Conservation (phyloP, 495 filamentous ascomycete species). For the Daldinia concentrica region DNA sequence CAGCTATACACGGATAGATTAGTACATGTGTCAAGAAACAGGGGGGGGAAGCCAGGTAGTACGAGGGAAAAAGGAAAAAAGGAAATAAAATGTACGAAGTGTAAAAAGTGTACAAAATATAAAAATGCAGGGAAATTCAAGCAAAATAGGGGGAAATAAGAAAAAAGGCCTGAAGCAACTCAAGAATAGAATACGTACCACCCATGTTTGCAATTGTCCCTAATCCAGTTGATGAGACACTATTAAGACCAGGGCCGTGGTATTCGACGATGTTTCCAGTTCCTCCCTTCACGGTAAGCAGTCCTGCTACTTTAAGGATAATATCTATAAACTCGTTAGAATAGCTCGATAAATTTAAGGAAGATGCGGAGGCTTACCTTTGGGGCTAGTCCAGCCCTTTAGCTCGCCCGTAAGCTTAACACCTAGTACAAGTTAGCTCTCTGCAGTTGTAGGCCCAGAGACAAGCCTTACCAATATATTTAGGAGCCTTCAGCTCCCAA, state of each 20-base stretch:
- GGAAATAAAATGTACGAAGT: no score
- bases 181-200: no score
- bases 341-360: no score
- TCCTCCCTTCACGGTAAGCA: conserved; percentile 97
- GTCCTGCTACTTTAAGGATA: conserved; percentile 97
- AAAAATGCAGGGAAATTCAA: no score
- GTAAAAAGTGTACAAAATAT: no score
- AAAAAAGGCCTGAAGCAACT: no score
- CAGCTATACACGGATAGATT: no score
- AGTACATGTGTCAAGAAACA: no score
- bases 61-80: not conserved
- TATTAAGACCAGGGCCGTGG: conserved; percentile 83
- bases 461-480: conserved; percentile 76
- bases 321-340: conserved; percentile 67
- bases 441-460: not conserved
- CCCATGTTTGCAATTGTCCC: conserved; percentile 79
- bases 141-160: no score
- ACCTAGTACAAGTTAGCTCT: not conserved
- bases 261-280: conserved; percentile 98
- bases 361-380: conserved; percentile 61
- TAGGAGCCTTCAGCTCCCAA: conserved; percentile 98
- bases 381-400: conserved; percentile 93
- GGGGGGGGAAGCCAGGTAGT: no score
- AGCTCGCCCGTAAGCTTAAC: conserved; percentile 90
- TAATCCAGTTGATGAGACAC: conserved; percentile 69